Base-by-base conservation (phyloP, 73 alveolate genomes). In the Tetrahymena elliotti region DNA sequence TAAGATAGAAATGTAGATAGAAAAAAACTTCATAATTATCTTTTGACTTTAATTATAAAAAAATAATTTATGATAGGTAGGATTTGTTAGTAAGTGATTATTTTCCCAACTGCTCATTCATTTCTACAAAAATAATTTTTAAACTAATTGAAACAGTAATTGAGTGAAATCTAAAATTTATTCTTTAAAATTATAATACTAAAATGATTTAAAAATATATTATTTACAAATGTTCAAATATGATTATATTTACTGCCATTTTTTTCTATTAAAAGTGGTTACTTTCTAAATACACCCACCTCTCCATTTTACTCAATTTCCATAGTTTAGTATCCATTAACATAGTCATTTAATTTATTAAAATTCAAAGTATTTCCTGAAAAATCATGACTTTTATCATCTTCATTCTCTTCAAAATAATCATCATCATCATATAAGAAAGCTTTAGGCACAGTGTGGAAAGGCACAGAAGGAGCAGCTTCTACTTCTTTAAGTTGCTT, bases 361-460 rank as follows among this genome's bases (percentile, higher is more conserved):
- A 68, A 68, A 68, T 68, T 31, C 2, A 22, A 68, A 27, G 34
- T 27, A 68, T 68, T 68, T 68, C 88, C 88, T 6, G 38, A 68
- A 31, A 68, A 68, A 68, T 68, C 88, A 31, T 68, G 88, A 68
- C n/a, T 22, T 24, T 68, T 2, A 68, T 68, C 88, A 2, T 68
- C 24, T 68, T 68, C 88, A 24, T 68, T 68, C n/a, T 68, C 88
- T n/a, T 68, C 88, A n/a, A 68, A 68, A 18, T 68, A 68, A 1
- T 68, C 88, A 68, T 68, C 88, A 10, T 68, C 88, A 24, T 68
- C 88, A 68, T 68, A 68, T 31, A 22, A 94, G 52, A 94, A 94
- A 47, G 96, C 38, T 35, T 83, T 84, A 18, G 96, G 96, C 31
- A 94, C 96, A 40, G 47, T 94, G 52, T 94, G 96, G 47, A 94